Evolutionary conservation across 345 rosid species (phyloP).

Genomic region (Sonneratia alba): DNA sequence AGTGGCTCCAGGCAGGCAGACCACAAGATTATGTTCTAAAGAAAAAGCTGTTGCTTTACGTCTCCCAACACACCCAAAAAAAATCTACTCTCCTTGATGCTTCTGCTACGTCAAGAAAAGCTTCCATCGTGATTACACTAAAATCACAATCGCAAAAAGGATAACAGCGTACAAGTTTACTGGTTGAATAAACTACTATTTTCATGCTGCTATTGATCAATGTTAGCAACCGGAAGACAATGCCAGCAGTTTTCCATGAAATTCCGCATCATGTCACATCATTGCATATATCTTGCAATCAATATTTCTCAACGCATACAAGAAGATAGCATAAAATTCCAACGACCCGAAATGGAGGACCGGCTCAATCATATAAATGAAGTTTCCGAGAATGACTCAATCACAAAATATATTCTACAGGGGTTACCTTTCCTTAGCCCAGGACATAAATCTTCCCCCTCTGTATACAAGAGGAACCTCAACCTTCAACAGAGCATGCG

Average conservation of each 20-base stretch:
- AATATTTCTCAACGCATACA: not conserved
- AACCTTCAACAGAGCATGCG: slow-evolving; percentile 63
- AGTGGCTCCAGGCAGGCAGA: not conserved
- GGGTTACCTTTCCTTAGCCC: slow-evolving; percentile 79
- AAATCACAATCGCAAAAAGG: too few relatives aligned
- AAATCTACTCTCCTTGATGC: too few relatives aligned
- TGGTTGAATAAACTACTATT: not conserved
- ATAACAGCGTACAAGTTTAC: not conserved
- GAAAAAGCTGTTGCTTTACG: too few relatives aligned
- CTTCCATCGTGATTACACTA: too few relatives aligned
- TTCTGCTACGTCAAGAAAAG: too few relatives aligned
- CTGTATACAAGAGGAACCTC: slow-evolving; percentile 73
- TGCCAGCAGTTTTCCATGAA: not conserved
- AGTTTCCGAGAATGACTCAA: not conserved
- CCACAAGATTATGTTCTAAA: too few relatives aligned
- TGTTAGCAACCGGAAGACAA: too few relatives aligned
- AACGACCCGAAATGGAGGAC: not conserved
- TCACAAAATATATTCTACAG: not conserved
- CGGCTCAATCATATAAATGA: not conserved
- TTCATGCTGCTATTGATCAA: not conserved
- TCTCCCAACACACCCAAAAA: too few relatives aligned
- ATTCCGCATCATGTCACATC: not conserved
- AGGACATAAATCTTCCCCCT: slow-evolving; percentile 86
- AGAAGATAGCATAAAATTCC: not conserved
- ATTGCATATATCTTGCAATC: not conserved